Percentiles rank a stretch among this genome's conserved stretches.
phyloP scores from a whole-genome alignment of 2,329 filamentous ascomycete species.

The Diaporthe sp. region DNA sequence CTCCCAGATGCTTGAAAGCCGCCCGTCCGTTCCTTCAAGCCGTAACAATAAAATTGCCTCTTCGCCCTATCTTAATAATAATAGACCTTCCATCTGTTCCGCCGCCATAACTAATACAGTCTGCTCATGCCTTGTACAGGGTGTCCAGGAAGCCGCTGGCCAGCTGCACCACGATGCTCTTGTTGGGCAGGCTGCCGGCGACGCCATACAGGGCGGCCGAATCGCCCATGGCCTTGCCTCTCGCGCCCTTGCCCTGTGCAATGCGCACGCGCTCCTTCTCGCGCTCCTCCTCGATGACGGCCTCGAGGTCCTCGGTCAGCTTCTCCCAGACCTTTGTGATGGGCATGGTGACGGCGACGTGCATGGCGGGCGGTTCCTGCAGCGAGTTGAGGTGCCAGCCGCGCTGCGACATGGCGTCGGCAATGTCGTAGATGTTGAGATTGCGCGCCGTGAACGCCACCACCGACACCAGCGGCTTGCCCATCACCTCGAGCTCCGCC shows the following conservation, averaged over 20 bases:
- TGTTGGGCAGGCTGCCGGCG: slow-evolving; percentile 93
- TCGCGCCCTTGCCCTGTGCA: slow-evolving; percentile 75
- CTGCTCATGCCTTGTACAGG: slow-evolving; percentile 83
- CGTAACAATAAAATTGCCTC: neutral
- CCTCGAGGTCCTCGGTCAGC: slow-evolving; percentile 79
- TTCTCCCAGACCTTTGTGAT: slow-evolving; percentile 85
- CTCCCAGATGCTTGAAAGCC: neutral
- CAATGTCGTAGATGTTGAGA: slow-evolving; percentile 95
- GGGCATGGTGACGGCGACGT: slow-evolving; percentile 92
- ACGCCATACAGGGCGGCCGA: slow-evolving; percentile 94
- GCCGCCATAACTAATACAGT: neutral
- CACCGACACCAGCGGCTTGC: slow-evolving; percentile 88
- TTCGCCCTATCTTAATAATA: neutral
- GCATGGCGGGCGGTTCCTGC: slow-evolving; percentile 91
- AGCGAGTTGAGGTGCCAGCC: slow-evolving; percentile 98
- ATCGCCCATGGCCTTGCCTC: slow-evolving; percentile 80
- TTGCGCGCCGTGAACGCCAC: slow-evolving; percentile 87
- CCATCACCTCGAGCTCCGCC: slow-evolving; percentile 82
- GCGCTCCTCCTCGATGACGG: slow-evolving; percentile 77
- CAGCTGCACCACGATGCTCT: slow-evolving; percentile 91
- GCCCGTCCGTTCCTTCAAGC: neutral
- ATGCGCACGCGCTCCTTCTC: slow-evolving; percentile 83
- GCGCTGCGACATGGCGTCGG: slow-evolving; percentile 84
- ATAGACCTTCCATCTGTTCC: neutral
- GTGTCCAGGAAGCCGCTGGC: slow-evolving; percentile 93